Base-by-base conservation (phyloP, 108 stramenopile genomes). In the Cyclotella sp. region DNA sequence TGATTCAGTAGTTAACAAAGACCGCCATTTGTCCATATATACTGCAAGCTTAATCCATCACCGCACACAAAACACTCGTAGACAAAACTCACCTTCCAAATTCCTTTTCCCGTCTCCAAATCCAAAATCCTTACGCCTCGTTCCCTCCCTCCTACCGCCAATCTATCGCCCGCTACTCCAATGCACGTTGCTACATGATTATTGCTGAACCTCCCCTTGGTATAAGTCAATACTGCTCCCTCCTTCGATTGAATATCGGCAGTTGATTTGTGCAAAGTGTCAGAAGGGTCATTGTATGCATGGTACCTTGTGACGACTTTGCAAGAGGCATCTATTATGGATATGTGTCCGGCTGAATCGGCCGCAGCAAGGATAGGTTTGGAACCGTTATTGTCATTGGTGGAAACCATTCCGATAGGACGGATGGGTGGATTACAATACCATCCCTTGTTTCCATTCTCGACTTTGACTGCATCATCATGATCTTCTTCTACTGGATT, bases 131-230 rank as follows among this genome's bases (percentile, higher is more conserved):
- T 68, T 3, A 85, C 81, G n/a, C 88, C 89, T 34, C 94, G 84
- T 60, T 95, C 94, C 43, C 90, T 77, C 45, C 94, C 94, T 18
- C 90, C 90, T 0, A 95, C 61, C 8, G 91, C 94, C 21, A 89
- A 68, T 44, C 79, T 52, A 10, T 59, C 58, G 29, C 73, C 70
- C 16, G 22, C 30, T 2, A 87, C 73, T 22, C 79, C 86, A 66
- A 90, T 80, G 12, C 85, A 86, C 3, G 91, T 89, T 18, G 84
- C 88, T 44, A 92, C 72, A 63, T 84, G 71, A 12, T 68, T 66
- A 57, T 91, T 94, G 46, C 72, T 34, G 57, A 58, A 69, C 13
- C 83, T 77, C 55, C 89, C 90, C 54, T 84, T 89, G 18, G 89
- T 91, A 47, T 88, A 87, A 7, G 85, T 86, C 21, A 91, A 43